These are phyloP conservation scores for Mycosarcoma maydis DNA, from an alignment of 1,284 basidiomycete species.

Conservation along the genomic window DNA sequence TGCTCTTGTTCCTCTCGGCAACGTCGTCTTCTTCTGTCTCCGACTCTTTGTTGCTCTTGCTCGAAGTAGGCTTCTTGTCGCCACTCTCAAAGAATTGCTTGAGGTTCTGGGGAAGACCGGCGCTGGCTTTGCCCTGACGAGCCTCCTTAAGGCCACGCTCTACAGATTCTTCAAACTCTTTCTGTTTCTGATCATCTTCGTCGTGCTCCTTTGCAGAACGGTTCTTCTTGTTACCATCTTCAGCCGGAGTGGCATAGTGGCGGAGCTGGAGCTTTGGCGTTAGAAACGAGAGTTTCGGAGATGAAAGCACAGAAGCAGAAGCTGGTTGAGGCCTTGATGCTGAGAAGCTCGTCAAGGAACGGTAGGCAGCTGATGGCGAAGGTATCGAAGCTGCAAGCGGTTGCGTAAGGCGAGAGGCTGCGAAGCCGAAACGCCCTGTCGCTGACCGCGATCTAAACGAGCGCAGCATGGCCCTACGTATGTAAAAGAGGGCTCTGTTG, in stretches of 20 bases:
- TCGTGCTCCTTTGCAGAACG: constrained; percentile 20
- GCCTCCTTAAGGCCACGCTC: constrained; percentile 57
- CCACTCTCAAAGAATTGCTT: constrained; percentile 57
- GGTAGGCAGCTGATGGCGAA: constrained; percentile 9
- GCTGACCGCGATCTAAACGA: constrained; percentile 42
- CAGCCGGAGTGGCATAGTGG: constrained; percentile 43
- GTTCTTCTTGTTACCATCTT: constrained; percentile 39
- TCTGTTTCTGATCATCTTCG: constrained; percentile 38
- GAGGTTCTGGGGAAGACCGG: constrained; percentile 52
- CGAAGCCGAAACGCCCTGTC: constrained; percentile 16
- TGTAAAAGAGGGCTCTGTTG: too few relatives aligned
- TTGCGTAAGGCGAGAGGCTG: constrained; percentile 16
- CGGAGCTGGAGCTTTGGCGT: constrained; percentile 15
- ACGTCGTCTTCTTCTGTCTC: constrained; percentile 34
- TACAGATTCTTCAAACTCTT: constrained; percentile 53
- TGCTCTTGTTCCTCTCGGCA: constrained; percentile 37
- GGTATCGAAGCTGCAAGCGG: constrained; percentile 3
- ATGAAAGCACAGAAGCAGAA: too few relatives aligned
- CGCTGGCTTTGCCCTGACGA: constrained; percentile 46
- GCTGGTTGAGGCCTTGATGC: constrained; percentile 19
- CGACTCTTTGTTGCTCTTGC: constrained; percentile 33
- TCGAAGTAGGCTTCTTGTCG: constrained; percentile 24
- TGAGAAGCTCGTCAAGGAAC: constrained; percentile 28
- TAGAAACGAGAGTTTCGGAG: constrained; percentile 5
- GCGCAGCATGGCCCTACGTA: constrained; percentile 33